Base-by-base conservation (phyloP, 2,329 filamentous ascomycete genomes). In the Hypocrella siamensis region DNA sequence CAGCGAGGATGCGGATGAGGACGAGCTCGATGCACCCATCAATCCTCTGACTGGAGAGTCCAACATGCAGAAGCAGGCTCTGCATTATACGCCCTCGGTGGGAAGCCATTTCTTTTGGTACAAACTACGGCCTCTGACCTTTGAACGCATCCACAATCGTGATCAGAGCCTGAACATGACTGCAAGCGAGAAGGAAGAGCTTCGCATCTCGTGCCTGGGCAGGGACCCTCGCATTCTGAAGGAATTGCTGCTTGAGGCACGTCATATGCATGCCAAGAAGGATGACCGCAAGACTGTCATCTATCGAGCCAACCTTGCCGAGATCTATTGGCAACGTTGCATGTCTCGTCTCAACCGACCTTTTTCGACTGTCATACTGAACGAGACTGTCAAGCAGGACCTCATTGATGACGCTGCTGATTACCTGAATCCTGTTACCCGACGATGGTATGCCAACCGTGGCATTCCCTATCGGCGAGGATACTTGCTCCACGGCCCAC, bases 401-500 rank as follows among this genome's bases (percentile, higher is more conserved):
- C 58, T 79, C 10, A 57, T 79, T 30, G 60, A 63, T 26, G 75
- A 79, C 42, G 64, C 75, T 19, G 60, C 58, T 17, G 71, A 78
- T 42, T 79, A 79, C 43, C 63, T 79, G 22, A 60, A 71, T 38
- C 72, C 72, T 0, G 53, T 59, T 10, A 78, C 74, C 1, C 61
- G 69, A 28, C 63, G 74, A n/a, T 93, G 83, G 82, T 93, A 93
- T 48, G 66, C 76, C 0, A 79, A 82, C 41, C 68, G 83, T 6
- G 84, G 84, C 1, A 88, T 93, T 19, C 84, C 85, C 0, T 92
- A 92, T 49, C 70, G 84, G 11, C 67, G 84, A 4, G 85, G 84
- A 0, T 93, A 90, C 45, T 67, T 93, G 0, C 71, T 93, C 12
- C 64, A 86, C 40, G 84, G 84, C 0, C 81, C 82, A 0, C 81